Conservation (phyloP, 1,284 basidiomycete species). For the Ceratorhiza oryzae-sativae region DNA sequence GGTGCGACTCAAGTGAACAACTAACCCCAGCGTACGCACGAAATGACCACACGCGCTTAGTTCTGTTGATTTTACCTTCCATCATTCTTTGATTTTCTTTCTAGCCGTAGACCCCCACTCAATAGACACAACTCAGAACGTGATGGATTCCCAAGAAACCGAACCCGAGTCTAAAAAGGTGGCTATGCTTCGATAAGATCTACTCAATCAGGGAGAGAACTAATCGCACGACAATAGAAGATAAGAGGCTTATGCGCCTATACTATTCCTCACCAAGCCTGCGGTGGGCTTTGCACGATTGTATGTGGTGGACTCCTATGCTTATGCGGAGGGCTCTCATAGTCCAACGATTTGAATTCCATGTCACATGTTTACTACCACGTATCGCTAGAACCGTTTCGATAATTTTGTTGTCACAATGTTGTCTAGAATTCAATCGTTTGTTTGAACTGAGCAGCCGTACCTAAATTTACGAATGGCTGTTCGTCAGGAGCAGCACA, state of each 20-base stretch:
- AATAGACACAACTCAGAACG: background rate
- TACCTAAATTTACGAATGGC: too few species aligned
- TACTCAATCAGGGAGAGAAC: too few species aligned
- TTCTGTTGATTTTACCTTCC: background rate
- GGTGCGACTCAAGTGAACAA: background rate
- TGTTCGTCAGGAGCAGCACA: too few species aligned
- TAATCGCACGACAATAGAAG: background rate
- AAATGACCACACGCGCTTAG: constrained; percentile 10
- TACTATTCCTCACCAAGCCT: background rate
- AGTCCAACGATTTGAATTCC: background rate
- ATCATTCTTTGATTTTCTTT: background rate
- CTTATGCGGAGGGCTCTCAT: background rate
- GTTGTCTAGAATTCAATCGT: too few species aligned
- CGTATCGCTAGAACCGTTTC: too few species aligned
- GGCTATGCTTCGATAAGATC: too few species aligned
- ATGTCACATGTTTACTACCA: too few species aligned
- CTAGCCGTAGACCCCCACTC: background rate
- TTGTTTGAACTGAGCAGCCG: too few species aligned
- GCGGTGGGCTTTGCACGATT: constrained; percentile 24
- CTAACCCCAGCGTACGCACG: constrained; percentile 1
- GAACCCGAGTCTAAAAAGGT: background rate
- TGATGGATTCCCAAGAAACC: background rate
- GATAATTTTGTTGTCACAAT: too few species aligned
- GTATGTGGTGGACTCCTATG: background rate
- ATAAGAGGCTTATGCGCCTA: background rate